Percentiles rank a stretch among this genome's conserved stretches.
Evolutionary conservation across 2,329 filamentous ascomycete genomes (phyloP).

Genomic region (Alternaria viburni): DNA sequence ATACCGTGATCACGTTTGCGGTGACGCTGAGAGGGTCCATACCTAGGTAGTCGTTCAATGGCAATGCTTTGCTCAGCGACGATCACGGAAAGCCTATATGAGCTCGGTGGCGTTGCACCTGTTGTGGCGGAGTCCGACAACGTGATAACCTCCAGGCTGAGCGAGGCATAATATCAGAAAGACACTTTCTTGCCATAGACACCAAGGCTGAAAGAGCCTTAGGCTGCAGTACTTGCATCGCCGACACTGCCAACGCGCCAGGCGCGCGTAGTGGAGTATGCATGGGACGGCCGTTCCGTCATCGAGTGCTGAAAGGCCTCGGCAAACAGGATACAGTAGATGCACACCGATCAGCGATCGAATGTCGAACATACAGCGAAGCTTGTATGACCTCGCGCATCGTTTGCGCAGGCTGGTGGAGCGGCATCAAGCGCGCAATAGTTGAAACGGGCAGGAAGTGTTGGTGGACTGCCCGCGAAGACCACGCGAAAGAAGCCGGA

Average conservation of each 20-base stretch:
- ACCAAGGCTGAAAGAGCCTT: not conserved
- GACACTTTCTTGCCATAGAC: not conserved
- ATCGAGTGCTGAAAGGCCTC: not conserved
- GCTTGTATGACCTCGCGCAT: not conserved
- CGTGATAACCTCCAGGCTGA: not conserved
- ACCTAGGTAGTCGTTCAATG: not conserved
- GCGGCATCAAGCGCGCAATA: not conserved
- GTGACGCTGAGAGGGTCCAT: not conserved
- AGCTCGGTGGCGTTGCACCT: not conserved
- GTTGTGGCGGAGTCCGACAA: not conserved
- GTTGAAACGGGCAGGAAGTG: not conserved
- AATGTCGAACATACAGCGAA: not conserved
- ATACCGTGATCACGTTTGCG: not conserved
- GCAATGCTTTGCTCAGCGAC: not conserved
- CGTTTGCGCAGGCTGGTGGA: not conserved
- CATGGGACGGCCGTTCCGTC: not conserved
- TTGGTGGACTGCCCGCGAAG: not conserved
- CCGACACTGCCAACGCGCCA: not conserved
- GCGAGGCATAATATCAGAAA: not conserved
- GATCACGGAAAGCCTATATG: not conserved
- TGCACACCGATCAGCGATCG: not conserved
- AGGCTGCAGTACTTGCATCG: not conserved
- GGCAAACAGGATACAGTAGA: too few species aligned
- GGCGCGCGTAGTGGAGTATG: not conserved
- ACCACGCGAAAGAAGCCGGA: not conserved